Conservation (phyloP, 2,329 filamentous ascomycete genomes). For the Colletotrichum eleusines region DNA sequence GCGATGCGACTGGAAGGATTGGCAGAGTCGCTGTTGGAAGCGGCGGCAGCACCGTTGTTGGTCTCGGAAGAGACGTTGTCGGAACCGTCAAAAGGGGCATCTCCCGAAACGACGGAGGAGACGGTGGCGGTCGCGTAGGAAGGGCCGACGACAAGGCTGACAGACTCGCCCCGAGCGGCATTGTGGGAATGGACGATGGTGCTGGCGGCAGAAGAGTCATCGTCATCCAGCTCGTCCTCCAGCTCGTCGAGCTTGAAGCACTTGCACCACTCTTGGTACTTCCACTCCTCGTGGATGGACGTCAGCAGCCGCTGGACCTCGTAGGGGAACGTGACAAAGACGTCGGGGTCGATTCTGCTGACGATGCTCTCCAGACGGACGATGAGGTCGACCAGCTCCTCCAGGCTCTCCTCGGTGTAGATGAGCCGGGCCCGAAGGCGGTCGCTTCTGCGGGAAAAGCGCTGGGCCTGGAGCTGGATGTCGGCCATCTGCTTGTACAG, state of each 20-base stretch:
- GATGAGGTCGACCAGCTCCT: background rate
- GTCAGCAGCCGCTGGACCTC: background rate
- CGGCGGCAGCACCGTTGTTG: background rate
- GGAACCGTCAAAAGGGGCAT: background rate
- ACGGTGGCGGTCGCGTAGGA: background rate
- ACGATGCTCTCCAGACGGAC: conserved; percentile 1
- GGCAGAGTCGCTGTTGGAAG: background rate
- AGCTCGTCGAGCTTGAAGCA: background rate
- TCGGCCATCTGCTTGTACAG: background rate
- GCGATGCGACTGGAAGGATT: too few species aligned
- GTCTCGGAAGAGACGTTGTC: background rate
- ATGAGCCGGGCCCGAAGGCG: background rate
- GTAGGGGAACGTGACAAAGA: background rate
- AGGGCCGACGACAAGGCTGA: background rate
- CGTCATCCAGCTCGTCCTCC: too few species aligned
- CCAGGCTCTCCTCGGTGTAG: background rate
- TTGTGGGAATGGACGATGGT: background rate
- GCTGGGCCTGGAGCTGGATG: background rate
- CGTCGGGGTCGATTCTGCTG: background rate
- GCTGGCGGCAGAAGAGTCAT: background rate
- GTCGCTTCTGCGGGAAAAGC: background rate
- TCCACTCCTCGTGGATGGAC: conserved; percentile 19
- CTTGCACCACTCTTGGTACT: conserved; percentile 6
- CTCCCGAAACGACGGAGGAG: background rate
- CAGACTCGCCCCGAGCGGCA: background rate